Base-by-base conservation (phyloP, 2,329 filamentous ascomycete genomes). In the Phialophora chinensis region DNA sequence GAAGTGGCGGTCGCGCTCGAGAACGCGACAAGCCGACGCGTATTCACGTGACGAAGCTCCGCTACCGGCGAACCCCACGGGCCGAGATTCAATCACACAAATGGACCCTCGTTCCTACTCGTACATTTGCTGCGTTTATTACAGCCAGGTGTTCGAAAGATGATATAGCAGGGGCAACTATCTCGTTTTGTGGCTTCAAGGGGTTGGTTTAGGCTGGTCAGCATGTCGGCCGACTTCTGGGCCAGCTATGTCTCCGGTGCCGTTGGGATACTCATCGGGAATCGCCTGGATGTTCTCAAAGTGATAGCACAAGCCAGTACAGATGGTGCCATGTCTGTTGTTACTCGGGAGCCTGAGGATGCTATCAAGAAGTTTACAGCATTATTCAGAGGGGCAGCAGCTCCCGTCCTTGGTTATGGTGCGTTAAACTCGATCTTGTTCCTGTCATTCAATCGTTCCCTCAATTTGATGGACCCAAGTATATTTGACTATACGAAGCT, bases 401-500 rank as follows among this genome's bases (percentile, higher is more conserved):
- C 93, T 42, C 94, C 94, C 0, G 89, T 97, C 44, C 81, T 97
- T 4, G 92, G 92, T 72, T 97, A 97, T 79, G 94, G 94, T 69
- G 92, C 91, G 23, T 85, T 98, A 67, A 97, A 97, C 76, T 93
- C 92, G 47, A 82, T 97, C 17, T 87, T 97, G 23, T 97, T 97
- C 79, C 87, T 94, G 72, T 89, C 91, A 1, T 98, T 97, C 81
- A 97, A 97, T 77, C 90, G 91, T 65, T 89, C 89, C n/a, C 86
- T 94, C 73, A 82, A 83, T 25, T 77, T 87, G 17, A 80, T 97
- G 29, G 77, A 78, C 62, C 78, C 75, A 12, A 76, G 78, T 5
- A 73, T 81, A 11, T 74, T 75, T 17, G 79, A 82, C 33, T 80
- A 83, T 6, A 81, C 79, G 25, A 78, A 80, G 55, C 79, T 79